These are phyloP conservation scores for Teunomyces lycoperdinae DNA, from an alignment of 805 yeast species.

Conservation along the genomic window DNA sequence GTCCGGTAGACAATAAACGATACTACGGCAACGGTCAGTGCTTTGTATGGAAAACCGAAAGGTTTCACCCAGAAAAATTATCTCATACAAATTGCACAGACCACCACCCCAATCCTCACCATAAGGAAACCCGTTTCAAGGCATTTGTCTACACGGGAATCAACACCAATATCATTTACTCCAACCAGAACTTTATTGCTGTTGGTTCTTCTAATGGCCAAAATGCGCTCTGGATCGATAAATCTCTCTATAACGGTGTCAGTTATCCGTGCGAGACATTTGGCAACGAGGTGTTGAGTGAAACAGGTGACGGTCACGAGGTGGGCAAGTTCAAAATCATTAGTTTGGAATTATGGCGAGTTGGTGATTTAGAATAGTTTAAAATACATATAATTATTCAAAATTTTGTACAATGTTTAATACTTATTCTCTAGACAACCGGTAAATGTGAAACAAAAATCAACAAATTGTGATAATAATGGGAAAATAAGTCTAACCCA, in stretches of 20 bases:
- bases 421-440: not conserved
- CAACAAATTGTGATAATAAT: no score
- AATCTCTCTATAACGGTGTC: constrained; percentile 70
- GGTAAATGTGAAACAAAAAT: no score
- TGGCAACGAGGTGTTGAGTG: constrained; percentile 75
- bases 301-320: constrained; percentile 27
- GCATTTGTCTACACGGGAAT: constrained; percentile 87
- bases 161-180: constrained; percentile 81
- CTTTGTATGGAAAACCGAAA: constrained; percentile 79
- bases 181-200: constrained; percentile 72
- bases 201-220: constrained; percentile 93
- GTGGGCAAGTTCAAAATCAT: constrained; percentile 65
- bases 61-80: constrained; percentile 25
- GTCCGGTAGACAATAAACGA: constrained; percentile 66
- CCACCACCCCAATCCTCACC: not conserved
- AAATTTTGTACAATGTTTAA: not conserved
- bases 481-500: no score
- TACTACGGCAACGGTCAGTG: constrained; percentile 96
- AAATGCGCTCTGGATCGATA: constrained; percentile 88
- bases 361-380: constrained; percentile 39
- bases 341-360: constrained; percentile 84
- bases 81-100: constrained; percentile 5
- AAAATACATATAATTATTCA: not conserved
- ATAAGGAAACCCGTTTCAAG: constrained; percentile 44
- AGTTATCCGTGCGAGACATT: constrained; percentile 78